Conservation (phyloP, 208 protist species). For the Trypanosoma platydactyli region DNA sequence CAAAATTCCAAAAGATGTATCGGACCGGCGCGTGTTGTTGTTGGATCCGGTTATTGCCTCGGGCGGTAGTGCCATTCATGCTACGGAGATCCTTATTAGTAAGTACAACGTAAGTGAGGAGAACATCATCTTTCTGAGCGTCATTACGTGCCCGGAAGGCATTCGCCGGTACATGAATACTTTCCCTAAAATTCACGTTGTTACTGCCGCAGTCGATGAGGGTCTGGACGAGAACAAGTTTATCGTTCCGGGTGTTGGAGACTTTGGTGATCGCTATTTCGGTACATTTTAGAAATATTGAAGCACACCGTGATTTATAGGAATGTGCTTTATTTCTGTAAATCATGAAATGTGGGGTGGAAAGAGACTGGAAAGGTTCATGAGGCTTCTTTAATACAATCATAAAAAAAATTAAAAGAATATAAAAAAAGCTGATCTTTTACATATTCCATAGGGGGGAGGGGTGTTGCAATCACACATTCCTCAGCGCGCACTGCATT, state of each 20-base stretch:
- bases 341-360: neutral
- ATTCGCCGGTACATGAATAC: constrained; percentile 54
- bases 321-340: neutral
- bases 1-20: constrained; percentile 95
- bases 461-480: no score
- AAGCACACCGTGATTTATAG: neutral
- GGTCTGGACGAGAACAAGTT: constrained; percentile 91
- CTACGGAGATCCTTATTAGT: constrained; percentile 76
- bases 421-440: no score
- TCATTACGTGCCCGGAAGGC: constrained; percentile 92
- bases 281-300: constrained; percentile 65
- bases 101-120: constrained; percentile 89
- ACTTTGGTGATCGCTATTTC: constrained; percentile 98
- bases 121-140: constrained; percentile 96
- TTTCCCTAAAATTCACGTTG: constrained; percentile 90
- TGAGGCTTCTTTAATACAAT: no score
- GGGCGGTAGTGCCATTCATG: constrained; percentile 83
- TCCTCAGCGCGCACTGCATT: no score
- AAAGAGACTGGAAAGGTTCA: no score
- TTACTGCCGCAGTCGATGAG: constrained; percentile 92
- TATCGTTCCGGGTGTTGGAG: constrained; percentile 96
- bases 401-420: no score
- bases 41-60: constrained; percentile 97
- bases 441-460: no score
- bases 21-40: constrained; percentile 90